Percentiles rank a stretch among this genome's conserved stretches.
phyloP scores from a whole-genome alignment of 1,284 basidiomycete genomes.

The Grifola frondosa region DNA sequence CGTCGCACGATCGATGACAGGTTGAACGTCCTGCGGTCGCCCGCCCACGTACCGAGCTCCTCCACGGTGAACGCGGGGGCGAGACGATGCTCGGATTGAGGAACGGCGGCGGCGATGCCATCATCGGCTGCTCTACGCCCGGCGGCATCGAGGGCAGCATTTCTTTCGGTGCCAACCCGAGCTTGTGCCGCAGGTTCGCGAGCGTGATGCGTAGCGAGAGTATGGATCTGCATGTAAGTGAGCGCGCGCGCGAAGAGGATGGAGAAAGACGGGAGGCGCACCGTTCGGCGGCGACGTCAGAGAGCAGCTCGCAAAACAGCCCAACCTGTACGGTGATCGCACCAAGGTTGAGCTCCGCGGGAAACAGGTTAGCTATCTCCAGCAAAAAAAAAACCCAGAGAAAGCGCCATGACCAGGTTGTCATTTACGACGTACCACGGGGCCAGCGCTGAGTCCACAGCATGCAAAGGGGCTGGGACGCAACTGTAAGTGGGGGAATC shows the following conservation, averaged over 20 bases:
- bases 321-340: slow-evolving; percentile 79
- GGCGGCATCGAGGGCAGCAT: slow-evolving; percentile 44
- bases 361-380: slow-evolving; percentile 89
- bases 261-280: slow-evolving; percentile 88
- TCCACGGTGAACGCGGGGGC: slow-evolving; percentile 75
- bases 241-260: slow-evolving; percentile 80
- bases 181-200: slow-evolving; percentile 82
- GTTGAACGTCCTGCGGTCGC: slow-evolving; percentile 72
- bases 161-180: slow-evolving; percentile 63
- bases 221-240: slow-evolving; percentile 45
- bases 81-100: slow-evolving; percentile 52
- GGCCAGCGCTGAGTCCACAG: slow-evolving; percentile 50
- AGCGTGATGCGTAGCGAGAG: slow-evolving; percentile 89
- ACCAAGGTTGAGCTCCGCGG: slow-evolving; percentile 72
- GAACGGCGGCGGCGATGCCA: slow-evolving; percentile 42
- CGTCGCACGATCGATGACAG: slow-evolving; percentile 76
- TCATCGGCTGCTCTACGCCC: slow-evolving; percentile 32
- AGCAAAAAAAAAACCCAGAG: slow-evolving; percentile 90
- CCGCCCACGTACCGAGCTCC: slow-evolving; percentile 77
- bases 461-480: slow-evolving; percentile 23
- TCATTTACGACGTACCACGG: slow-evolving; percentile 93
- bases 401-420: slow-evolving; percentile 87
- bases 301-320: slow-evolving; percentile 78
- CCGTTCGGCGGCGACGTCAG: slow-evolving; percentile 85
- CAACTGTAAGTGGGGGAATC: slow-evolving; percentile 77